phyloP scores from a whole-genome alignment of 2,329 filamentous ascomycete species.

The Mycosphaerella sp. region DNA sequence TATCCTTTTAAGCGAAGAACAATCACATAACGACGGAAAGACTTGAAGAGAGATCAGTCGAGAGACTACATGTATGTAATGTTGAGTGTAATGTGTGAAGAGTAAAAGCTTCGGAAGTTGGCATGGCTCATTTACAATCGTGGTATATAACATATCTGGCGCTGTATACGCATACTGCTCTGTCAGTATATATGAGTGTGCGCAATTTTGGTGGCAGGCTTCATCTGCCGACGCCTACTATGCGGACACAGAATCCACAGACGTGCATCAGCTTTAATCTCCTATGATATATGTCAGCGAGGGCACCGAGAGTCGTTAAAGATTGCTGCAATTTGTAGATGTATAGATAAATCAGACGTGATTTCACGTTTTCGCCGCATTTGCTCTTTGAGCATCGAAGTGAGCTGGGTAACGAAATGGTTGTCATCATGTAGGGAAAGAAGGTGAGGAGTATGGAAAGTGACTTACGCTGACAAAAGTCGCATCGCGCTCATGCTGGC shows the following conservation, averaged over 20 bases:
- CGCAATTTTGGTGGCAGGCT: background rate
- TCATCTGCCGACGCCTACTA: background rate
- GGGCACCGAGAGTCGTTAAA: background rate
- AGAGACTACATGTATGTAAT: no score
- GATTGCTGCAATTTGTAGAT: background rate
- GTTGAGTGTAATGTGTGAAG: background rate
- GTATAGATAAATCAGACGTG: slow-evolving; percentile 5
- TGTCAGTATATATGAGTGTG: background rate
- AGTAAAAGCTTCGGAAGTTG: background rate
- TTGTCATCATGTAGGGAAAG: slow-evolving; percentile 6
- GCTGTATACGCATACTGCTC: background rate
- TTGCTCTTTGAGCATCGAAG: slow-evolving; percentile 9
- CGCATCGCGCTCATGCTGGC: background rate
- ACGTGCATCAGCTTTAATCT: background rate
- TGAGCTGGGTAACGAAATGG: slow-evolving; percentile 10
- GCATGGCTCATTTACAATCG: background rate
- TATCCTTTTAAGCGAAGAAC: background rate
- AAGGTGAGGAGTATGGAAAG: background rate
- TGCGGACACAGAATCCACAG: background rate
- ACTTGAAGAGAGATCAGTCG: no score
- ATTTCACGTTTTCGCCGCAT: slow-evolving; percentile 9
- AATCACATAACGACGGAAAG: no score
- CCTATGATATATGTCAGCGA: background rate
- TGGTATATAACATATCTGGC: background rate
- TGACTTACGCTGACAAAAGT: background rate